Base-by-base conservation (phyloP, 1,139 yeast genomes). In the Debaryomyces subglobosus region DNA sequence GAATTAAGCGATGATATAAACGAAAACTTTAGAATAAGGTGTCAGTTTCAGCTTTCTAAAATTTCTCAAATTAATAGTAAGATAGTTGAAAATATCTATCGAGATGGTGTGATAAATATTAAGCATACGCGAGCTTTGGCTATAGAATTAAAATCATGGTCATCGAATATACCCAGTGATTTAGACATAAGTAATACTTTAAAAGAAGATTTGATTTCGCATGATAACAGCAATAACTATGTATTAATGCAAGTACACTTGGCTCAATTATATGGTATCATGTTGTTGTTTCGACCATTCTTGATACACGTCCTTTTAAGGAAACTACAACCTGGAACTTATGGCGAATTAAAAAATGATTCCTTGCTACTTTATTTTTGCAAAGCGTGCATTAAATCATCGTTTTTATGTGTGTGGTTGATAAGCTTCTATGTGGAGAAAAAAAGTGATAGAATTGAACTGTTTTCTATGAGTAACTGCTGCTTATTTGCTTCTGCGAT, bases 271-370 rank as follows among this genome's bases (percentile, higher is more conserved):
- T 67, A 68, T 56, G 73, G 77, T 1, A 68, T 77, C 20, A 66
- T 77, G 53, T 57, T 78, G 24, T 60, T 78, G 18, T 65, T 79
- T 30, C 64, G 81, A 20, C 82, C 83, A 9, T 76, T 78, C 51
- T 74, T 75, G 57, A 69, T 75, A 58, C 72, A 69, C 46, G 56
- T 63, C 29, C 43, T 46, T 36, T 36, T 15, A 15, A 15, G 37
- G 20, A 46, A 44, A 44, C 13, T 54, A 44, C 43, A 49, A 47
- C 49, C 45, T 34, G 18, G 49, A 54, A 18, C 53, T 21, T 46
- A 44, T 6, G 51, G 49, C 40, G 53, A 46, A 42, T 34, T 34
- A 34, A 34, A 12, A 18, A 10, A 18, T 9, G 23, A 34, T 16
- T 34, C 23, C 4, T 35, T 35, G 7, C 21, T 35, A 12, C 16